These are phyloP conservation scores for Annulohypoxylon stygium DNA, from an alignment of 495 filamentous ascomycete species.

Conservation along the genomic window DNA sequence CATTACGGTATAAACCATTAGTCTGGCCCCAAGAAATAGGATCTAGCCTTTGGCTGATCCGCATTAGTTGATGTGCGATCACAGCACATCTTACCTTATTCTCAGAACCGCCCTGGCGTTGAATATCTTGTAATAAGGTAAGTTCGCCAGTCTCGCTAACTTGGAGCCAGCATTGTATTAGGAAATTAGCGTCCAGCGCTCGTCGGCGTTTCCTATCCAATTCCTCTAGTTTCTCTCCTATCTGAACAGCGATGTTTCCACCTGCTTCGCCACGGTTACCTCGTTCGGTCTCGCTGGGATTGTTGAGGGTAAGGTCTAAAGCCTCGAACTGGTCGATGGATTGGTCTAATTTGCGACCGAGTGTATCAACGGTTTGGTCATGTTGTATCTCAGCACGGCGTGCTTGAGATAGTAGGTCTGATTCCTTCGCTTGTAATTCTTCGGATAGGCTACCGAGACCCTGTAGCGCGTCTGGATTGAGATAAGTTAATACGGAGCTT, in stretches of 20 bases:
- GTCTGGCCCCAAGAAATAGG: constrained; percentile 75
- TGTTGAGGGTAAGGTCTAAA: constrained; percentile 82
- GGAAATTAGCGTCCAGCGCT: constrained; percentile 91
- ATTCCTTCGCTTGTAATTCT: constrained; percentile 86
- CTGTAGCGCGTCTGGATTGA: constrained; percentile 69
- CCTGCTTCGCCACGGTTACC: constrained; percentile 72
- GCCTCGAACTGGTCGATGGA: constrained; percentile 91
- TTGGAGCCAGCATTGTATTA: constrained; percentile 96
- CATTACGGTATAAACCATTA: constrained; percentile 67
- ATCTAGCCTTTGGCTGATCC: constrained; percentile 88
- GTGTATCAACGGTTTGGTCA: constrained; percentile 84
- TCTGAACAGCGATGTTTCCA: constrained; percentile 91
- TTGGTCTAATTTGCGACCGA: constrained; percentile 89
- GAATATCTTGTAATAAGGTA: constrained; percentile 81
- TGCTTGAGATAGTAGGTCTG: constrained; percentile 88
- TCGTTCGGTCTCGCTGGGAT: constrained; percentile 57
- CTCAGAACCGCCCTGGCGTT: constrained; percentile 81
- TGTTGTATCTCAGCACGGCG: constrained; percentile 93
- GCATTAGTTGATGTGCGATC: constrained; percentile 88
- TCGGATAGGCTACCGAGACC: constrained; percentile 85
- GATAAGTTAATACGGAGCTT: too few species aligned
- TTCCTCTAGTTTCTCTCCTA: constrained; percentile 92
- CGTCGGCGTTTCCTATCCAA: constrained; percentile 90
- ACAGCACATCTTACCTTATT: constrained; percentile 90
- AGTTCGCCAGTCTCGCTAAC: constrained; percentile 88